Percentiles rank a stretch among this genome's conserved stretches.
Evolutionary conservation across 805 yeast genomes (phyloP).

Genomic region (Citeromyces matritensis): DNA sequence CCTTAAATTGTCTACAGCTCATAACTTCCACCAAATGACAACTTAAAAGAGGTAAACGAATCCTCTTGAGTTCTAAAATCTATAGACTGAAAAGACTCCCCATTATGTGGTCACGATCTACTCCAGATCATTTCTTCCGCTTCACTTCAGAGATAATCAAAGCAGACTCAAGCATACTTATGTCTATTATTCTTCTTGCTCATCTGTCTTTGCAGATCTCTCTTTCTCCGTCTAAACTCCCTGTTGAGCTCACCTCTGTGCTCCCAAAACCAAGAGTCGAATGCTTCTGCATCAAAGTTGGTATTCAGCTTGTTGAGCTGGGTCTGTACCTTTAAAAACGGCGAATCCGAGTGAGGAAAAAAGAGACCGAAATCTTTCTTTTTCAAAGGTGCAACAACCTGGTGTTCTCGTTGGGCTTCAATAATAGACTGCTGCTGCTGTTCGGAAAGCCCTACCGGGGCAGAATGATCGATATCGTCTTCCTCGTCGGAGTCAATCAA

Average conservation of each 20-base stretch:
- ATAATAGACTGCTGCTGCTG: conserved; percentile 7
- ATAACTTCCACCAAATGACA: too few species aligned
- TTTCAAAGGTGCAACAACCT: conserved; percentile 6
- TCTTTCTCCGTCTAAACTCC: conserved; percentile 56
- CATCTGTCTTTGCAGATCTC: conserved; percentile 53
- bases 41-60: too few species aligned
- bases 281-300: conserved; percentile 11
- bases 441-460: conserved; percentile 5
- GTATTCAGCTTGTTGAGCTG: conserved; percentile 47
- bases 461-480: conserved; percentile 17
- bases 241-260: conserved; percentile 70
- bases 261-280: conserved; percentile 70
- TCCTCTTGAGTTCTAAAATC: too few species aligned
- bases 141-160: too few species aligned
- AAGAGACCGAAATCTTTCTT: conserved; percentile 40
- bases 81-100: too few species aligned
- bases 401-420: conserved; percentile 1
- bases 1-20: too few species aligned
- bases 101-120: too few species aligned
- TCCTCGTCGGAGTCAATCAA: conserved; percentile 32
- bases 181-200: conserved; percentile 22
- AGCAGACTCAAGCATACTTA: background rate
- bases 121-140: too few species aligned
- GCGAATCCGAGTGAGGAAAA: conserved; percentile 75
- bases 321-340: conserved; percentile 75